Base-by-base conservation (phyloP, 2,329 filamentous ascomycete genomes). In the Aaosphaeria pasadenensis region DNA sequence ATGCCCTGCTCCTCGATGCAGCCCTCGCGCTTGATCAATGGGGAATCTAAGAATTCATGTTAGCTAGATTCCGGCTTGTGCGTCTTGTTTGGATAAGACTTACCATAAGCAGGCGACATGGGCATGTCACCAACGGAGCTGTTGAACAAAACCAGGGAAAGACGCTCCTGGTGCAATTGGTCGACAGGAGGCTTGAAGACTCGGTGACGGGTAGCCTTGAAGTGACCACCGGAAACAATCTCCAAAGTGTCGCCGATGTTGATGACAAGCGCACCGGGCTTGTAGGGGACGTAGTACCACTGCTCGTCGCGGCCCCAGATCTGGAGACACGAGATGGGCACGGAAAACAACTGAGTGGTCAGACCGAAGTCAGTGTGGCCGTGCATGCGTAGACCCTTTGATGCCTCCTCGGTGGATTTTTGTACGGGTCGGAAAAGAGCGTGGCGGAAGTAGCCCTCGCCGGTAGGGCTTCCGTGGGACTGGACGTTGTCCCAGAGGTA, bases 151-250 rank as follows among this genome's bases (percentile, higher is more conserved):
- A 59, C 57, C 6, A 59, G 45, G 2, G 53, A 56, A 6, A 59
- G 48, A 6, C 75, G 69, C 55, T 75, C 66, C 39, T 67, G 48
- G 2, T 53, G 39, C 6, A 54, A 43, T 55, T 74, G 72, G 49
- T 77, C 74, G 0, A 58, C 63, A 1, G 74, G 72, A 4, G 74
- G 72, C 52, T 71, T 70, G 48, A 63, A 70, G 1, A 77, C 74
- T 4, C 72, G 63, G 56, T 77, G 74, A 2, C 69, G 58, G 1
- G 74, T 77, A 4, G 74, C 74, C 52, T 75, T 74, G 60, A 76
- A 76, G 47, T 75, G 71, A 0, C 74, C 74, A 3, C 74, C 74
- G 1, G 74, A 75, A 0, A 77, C 68, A 45, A 76, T 74, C 57
- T 76, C 45, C 57, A 71, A 52, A 6, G 59, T 58, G 17, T 60